These are phyloP conservation scores for Staphylotrichum tortipilum DNA, from an alignment of 495 filamentous ascomycete species.

Conservation along the genomic window DNA sequence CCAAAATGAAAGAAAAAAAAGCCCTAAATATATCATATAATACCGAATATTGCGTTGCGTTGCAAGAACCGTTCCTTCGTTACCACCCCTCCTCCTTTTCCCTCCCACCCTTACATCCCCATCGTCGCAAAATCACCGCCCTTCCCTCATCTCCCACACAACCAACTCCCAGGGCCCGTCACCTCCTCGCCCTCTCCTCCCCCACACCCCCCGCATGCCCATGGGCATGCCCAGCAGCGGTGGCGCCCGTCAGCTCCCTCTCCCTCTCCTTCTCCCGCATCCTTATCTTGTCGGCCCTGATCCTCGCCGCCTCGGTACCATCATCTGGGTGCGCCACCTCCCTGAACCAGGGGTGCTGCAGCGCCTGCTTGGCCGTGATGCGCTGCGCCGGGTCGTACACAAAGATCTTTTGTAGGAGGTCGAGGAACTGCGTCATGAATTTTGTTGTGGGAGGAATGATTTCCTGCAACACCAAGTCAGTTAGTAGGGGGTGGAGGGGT, in stretches of 20 bases:
- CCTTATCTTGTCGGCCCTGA: slow-evolving; percentile 48
- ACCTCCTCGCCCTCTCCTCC: slow-evolving; percentile 1
- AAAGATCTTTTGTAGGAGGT: slow-evolving; percentile 83
- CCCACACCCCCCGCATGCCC: slow-evolving; percentile 6
- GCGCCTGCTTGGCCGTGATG: slow-evolving; percentile 83
- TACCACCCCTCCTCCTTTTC: background rate
- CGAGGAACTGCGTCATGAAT: slow-evolving; percentile 80
- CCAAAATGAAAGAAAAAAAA: no score
- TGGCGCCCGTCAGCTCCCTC: slow-evolving; percentile 1
- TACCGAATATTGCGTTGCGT: no score
- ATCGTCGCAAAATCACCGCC: slow-evolving; percentile 11
- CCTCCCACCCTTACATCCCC: no score
- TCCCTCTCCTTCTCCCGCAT: slow-evolving; percentile 4
- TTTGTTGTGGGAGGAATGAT: slow-evolving; percentile 71
- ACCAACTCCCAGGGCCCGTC: no score
- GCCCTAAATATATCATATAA: no score
- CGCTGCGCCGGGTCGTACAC: slow-evolving; percentile 86
- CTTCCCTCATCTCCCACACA: no score
- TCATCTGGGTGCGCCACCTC: slow-evolving; percentile 74
- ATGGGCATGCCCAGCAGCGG: background rate
- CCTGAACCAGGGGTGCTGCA: slow-evolving; percentile 92
- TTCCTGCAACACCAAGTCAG: slow-evolving; percentile 59
- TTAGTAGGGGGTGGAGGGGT: no score
- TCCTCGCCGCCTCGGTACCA: slow-evolving; percentile 83
- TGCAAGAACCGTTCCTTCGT: slow-evolving; percentile 15